These are phyloP conservation scores for Wallacemonas sp. DNA, from an alignment of 208 protist species.

Conservation along the genomic window DNA sequence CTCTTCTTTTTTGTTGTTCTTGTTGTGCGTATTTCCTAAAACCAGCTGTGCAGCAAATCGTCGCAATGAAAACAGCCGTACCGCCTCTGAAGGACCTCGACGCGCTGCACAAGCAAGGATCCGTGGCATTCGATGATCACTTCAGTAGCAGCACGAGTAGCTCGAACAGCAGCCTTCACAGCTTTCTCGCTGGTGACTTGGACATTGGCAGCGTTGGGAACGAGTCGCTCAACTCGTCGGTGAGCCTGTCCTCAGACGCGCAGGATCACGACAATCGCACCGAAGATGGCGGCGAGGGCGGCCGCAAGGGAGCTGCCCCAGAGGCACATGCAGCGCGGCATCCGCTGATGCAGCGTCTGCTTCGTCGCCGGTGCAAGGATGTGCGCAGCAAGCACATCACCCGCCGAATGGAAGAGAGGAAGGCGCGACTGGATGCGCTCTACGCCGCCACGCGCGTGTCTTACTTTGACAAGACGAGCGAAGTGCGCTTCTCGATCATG, in stretches of 20 bases:
- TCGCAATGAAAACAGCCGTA: too few relatives aligned
- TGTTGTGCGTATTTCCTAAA: too few relatives aligned
- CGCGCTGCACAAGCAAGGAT: too few relatives aligned
- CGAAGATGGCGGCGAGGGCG: not conserved
- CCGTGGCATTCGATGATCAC: too few relatives aligned
- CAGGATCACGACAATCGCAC: not conserved
- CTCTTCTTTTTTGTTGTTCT: too few relatives aligned
- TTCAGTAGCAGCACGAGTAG: not conserved
- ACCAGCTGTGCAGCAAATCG: too few relatives aligned
- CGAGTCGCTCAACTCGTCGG: not conserved
- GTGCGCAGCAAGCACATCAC: not conserved
- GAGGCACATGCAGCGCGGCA: not conserved
- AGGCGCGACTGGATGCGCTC: not conserved
- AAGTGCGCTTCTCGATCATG: conserved; percentile 11
- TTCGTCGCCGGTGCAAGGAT: conserved; percentile 1
- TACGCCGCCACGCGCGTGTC: conserved; percentile 12
- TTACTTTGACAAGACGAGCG: conserved; percentile 29
- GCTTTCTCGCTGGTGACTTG: not conserved
- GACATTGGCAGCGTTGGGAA: not conserved
- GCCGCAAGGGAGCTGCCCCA: too few relatives aligned
- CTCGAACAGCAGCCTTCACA: conserved; percentile 21
- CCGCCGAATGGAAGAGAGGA: not conserved
- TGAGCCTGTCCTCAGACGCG: not conserved
- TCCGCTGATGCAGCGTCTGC: not conserved
- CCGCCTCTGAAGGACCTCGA: too few relatives aligned